Conservation (phyloP, 2,329 filamentous ascomycete genomes). For the Pleoardoris graminearum region DNA sequence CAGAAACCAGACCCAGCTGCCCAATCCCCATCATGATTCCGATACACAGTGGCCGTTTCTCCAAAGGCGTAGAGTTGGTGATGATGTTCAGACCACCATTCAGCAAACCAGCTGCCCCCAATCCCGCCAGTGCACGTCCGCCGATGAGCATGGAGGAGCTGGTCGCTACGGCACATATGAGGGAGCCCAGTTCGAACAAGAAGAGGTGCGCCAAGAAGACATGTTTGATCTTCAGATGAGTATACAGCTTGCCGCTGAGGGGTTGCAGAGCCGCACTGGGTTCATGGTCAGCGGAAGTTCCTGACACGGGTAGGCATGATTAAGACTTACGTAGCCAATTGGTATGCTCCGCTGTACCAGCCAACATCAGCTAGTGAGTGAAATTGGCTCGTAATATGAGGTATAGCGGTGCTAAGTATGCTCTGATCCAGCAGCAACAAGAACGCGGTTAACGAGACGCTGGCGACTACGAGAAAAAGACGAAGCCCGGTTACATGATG, state of each 20-base stretch:
- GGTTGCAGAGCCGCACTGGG: constrained; percentile 19
- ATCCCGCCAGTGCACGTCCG: constrained; percentile 17
- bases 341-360: constrained; percentile 21
- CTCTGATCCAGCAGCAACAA: constrained; percentile 23
- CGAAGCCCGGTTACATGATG: constrained; percentile 16
- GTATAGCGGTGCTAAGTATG: constrained; percentile 25
- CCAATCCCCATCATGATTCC: constrained; percentile 19
- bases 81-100: constrained; percentile 20
- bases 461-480: constrained; percentile 9
- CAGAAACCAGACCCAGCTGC: constrained; percentile 37
- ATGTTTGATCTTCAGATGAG: constrained; percentile 35
- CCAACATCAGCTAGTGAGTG: constrained; percentile 22
- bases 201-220: constrained; percentile 51
- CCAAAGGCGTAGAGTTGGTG: constrained; percentile 25
- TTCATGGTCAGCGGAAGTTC: background rate
- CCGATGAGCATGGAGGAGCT: constrained; percentile 17
- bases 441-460: constrained; percentile 17
- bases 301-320: too few species aligned
- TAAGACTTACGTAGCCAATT: constrained; percentile 16
- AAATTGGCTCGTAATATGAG: constrained; percentile 22
- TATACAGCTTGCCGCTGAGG: constrained; percentile 26
- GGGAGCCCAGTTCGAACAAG: constrained; percentile 53
- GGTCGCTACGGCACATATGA: constrained; percentile 52
- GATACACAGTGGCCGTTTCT: constrained; percentile 36
- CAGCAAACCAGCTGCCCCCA: constrained; percentile 15